A percentile compares a stretch with the other conserved stretches of the same genome.
Conservation (phyloP, 139 green algal species). For the Diplosphaera chodatii region DNA sequence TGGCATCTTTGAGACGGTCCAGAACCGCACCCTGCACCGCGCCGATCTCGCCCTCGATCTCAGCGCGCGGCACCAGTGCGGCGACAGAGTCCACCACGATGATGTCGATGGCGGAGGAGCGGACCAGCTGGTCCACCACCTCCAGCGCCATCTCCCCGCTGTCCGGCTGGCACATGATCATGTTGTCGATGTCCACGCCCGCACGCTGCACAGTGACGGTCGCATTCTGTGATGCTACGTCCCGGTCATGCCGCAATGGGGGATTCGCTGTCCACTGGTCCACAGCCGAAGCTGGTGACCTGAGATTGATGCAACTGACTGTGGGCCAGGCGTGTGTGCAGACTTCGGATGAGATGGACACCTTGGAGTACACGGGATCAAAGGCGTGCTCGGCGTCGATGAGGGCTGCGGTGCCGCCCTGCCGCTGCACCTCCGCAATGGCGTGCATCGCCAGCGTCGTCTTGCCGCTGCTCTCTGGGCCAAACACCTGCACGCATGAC, state of each 20-base stretch:
- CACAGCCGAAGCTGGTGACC: too few species aligned
- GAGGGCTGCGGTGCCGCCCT: conserved; percentile 58
- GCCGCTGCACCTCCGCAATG: conserved; percentile 77
- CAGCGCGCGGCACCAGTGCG: conserved; percentile 77
- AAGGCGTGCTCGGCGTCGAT: conserved; percentile 96
- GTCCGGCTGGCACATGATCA: conserved; percentile 73
- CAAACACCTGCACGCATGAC: too few species aligned
- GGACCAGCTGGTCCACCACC: conserved; percentile 73
- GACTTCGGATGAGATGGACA: too few species aligned
- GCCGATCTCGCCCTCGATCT: conserved; percentile 93
- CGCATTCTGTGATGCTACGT: too few species aligned
- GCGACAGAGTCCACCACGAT: conserved; percentile 91
- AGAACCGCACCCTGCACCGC: too few species aligned
- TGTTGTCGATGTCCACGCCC: conserved; percentile 59
- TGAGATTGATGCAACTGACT: too few species aligned
- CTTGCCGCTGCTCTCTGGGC: conserved; percentile 90
- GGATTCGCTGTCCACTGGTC: too few species aligned
- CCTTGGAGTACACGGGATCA: conserved; percentile 77
- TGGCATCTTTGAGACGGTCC: too few species aligned
- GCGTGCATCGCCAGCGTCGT: conserved; percentile 93
- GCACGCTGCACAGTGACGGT: too few species aligned
- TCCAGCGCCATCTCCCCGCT: conserved; percentile 79
- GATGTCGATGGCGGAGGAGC: conserved; percentile 66
- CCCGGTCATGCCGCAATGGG: too few species aligned
- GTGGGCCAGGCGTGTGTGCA: too few species aligned